Conservation (phyloP, 176 grass and related monocot genomes). For the Rhynchospora pubera region DNA sequence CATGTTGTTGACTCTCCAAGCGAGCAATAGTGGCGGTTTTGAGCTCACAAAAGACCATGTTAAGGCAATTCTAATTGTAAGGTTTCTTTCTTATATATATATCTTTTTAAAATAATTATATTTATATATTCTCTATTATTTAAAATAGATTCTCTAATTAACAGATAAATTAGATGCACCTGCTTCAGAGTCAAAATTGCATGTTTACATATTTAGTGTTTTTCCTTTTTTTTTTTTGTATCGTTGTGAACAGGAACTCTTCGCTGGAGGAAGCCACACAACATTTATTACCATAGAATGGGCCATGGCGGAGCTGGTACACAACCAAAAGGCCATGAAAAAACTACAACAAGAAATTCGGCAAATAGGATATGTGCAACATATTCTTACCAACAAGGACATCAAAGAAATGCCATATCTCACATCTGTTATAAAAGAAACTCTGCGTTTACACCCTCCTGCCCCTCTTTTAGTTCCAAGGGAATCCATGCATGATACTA, state of each 20-base stretch:
- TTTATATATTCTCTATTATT: too few species aligned
- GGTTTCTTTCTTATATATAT: too few species aligned
- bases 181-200: too few species aligned
- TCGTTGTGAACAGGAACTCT: conserved; percentile 23
- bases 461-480: conserved; percentile 25
- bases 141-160: too few species aligned
- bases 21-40: neutral
- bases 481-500: conserved; percentile 23
- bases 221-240: neutral
- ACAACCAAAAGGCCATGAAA: conserved; percentile 9
- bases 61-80: conserved; percentile 25
- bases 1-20: conserved; percentile 14
- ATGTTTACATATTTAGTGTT: neutral
- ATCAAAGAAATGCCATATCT: conserved; percentile 21
- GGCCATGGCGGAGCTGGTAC: conserved; percentile 26
- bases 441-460: conserved; percentile 28
- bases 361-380: neutral
- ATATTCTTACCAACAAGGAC: conserved; percentile 10
- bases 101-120: too few species aligned
- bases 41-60: conserved; percentile 30
- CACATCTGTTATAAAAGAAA: conserved; percentile 29
- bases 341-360: conserved; percentile 25
- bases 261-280: conserved; percentile 33
- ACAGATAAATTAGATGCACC: neutral
- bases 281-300: conserved; percentile 26